Conservation (phyloP, 2,329 filamentous ascomycete genomes). For the Aspergillus pseudotamarii region DNA sequence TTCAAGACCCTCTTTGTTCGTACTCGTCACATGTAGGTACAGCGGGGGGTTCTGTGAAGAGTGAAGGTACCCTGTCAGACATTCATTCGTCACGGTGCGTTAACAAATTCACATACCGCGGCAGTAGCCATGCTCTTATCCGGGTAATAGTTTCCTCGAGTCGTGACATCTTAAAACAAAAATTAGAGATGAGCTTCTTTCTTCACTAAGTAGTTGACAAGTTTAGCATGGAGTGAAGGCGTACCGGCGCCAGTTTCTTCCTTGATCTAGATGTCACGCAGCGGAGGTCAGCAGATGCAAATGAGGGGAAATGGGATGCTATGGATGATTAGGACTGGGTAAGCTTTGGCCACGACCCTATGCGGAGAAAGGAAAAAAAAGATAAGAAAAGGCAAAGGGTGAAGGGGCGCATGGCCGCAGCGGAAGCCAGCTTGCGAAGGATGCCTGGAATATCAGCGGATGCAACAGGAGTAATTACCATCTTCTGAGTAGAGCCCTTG, state of each 20-base stretch:
- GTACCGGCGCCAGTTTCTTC: constrained; percentile 99
- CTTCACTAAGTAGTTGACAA: constrained; percentile 53
- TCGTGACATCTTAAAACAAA: constrained; percentile 90
- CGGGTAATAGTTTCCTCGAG: constrained; percentile 92
- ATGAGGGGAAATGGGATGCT: constrained; percentile 65
- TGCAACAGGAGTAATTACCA: constrained; percentile 87
- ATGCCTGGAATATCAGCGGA: constrained; percentile 66
- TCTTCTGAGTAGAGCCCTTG: constrained; percentile 96
- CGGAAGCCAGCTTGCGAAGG: constrained; percentile 40
- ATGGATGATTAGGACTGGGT: constrained; percentile 61
- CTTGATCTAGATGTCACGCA: constrained; percentile 96
- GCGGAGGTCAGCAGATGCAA: constrained; percentile 91
- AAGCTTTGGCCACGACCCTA: constrained; percentile 69
- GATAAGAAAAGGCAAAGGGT: constrained; percentile 38
- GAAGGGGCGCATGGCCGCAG: constrained; percentile 39
- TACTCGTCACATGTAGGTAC: constrained; percentile 94
- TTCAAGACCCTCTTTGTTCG: constrained; percentile 86
- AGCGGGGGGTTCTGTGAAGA: constrained; percentile 77
- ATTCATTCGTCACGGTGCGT: neutral
- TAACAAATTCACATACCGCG: constrained; percentile 64
- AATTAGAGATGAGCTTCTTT: constrained; percentile 61
- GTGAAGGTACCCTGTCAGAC: neutral
- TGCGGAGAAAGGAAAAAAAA: constrained; percentile 31
- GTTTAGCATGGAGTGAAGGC: constrained; percentile 56
- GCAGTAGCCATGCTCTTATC: constrained; percentile 97